phyloP scores from a whole-genome alignment of 2,329 filamentous ascomycete genomes.

The Alternaria sp. region DNA sequence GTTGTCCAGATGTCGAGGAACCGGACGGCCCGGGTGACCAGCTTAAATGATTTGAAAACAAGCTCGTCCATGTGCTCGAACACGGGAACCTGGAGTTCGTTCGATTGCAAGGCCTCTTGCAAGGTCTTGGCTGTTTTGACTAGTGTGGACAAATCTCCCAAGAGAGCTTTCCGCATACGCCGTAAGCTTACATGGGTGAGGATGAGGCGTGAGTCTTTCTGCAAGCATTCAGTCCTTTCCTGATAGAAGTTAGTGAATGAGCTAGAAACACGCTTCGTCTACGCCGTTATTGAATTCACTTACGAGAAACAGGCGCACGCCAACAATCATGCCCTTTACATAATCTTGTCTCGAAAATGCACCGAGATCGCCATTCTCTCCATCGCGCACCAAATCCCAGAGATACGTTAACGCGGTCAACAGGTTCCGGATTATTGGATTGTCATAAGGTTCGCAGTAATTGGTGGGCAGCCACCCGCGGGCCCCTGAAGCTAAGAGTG shows the following conservation, averaged over 20 bases:
- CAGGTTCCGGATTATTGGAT: constrained; percentile 82
- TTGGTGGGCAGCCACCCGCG: constrained; percentile 97
- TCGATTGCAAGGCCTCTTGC: constrained; percentile 71
- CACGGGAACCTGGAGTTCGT: constrained; percentile 54
- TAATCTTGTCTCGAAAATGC: constrained; percentile 92
- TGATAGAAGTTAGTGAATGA: constrained; percentile 51
- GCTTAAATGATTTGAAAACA: constrained; percentile 91
- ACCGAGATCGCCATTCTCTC: constrained; percentile 75
- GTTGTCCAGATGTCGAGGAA: constrained; percentile 87
- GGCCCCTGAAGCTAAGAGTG: constrained; percentile 81
- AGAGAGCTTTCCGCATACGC: constrained; percentile 81
- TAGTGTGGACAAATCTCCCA: constrained; percentile 87
- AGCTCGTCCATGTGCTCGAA: constrained; percentile 89
- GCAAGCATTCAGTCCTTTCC: constrained; percentile 90
- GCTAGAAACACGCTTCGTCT: background rate
- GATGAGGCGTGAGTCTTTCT: constrained; percentile 78
- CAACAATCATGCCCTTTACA: constrained; percentile 91
- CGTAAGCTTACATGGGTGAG: constrained; percentile 78
- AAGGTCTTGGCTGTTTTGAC: constrained; percentile 89
- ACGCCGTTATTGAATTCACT: constrained; percentile 45
- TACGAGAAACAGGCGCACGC: constrained; percentile 88
- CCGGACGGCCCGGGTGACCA: constrained; percentile 87
- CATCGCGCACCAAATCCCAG: constrained; percentile 87
- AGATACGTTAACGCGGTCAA: constrained; percentile 88
- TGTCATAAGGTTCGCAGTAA: constrained; percentile 95